Evolutionary conservation across 176 grass and related monocot genomes (phyloP).

Genomic region (Otatea glauca): DNA sequence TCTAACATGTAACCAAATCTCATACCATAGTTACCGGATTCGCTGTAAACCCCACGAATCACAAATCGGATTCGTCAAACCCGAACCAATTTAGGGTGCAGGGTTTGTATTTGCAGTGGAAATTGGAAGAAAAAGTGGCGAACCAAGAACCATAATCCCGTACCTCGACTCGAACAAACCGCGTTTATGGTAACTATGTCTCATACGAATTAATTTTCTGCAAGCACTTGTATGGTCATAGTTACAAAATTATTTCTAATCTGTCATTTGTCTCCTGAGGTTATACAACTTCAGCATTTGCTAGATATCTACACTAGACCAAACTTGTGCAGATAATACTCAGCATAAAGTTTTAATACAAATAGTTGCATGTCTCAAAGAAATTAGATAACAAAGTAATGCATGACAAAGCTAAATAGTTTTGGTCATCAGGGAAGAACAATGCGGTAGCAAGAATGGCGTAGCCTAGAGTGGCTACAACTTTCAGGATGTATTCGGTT

Average conservation of each 20-base stretch:
- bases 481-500: not conserved
- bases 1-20: constrained; percentile 11
- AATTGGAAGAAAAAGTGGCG: no score
- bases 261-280: not conserved
- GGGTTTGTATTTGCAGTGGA: no score
- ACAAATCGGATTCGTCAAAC: no score
- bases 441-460: not conserved
- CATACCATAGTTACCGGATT: no score
- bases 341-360: not conserved
- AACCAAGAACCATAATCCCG: no score
- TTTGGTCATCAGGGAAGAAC: constrained; percentile 2
- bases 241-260: not conserved
- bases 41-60: no score
- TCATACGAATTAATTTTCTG: not conserved
- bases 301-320: not conserved
- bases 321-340: not conserved
- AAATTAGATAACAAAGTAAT: not conserved
- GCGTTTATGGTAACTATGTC: not conserved
- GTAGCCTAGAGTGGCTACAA: constrained; percentile 1
- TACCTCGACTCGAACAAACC: no score
- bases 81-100: no score
- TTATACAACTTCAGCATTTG: constrained; percentile 24
- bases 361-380: constrained; percentile 8
- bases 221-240: not conserved
- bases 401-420: not conserved